Conservation (phyloP, 148 eudicot genomes). For the Arctostaphylos glauca region DNA sequence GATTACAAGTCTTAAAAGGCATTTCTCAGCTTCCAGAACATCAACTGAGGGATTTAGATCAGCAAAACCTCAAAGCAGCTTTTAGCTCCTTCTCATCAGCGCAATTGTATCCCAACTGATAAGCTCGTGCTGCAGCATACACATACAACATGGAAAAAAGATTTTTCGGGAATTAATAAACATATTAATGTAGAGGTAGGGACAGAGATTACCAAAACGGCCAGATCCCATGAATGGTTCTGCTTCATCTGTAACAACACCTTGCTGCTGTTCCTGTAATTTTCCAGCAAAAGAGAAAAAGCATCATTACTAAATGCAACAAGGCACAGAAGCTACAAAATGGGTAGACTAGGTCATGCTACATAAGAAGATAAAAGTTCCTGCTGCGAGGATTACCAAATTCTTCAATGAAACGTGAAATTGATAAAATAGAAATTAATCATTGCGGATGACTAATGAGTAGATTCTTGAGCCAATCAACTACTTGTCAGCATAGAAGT, state of each 20-base stretch:
- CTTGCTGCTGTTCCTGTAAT: conserved; percentile 64
- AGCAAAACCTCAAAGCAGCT: no score
- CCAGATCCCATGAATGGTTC: conserved; percentile 99
- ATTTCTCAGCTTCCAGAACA: no score
- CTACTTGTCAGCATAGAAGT: conserved; percentile 5
- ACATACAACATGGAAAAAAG: not conserved
- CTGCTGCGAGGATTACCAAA: not conserved
- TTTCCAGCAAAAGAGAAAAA: not conserved
- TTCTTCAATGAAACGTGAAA: not conserved
- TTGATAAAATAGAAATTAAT: not conserved
- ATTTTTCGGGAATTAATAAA: not conserved
- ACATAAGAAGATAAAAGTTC: not conserved
- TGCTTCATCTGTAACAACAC: conserved; percentile 68
- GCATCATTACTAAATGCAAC: not conserved
- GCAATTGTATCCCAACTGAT: conserved; percentile 77
- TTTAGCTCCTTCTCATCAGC: no score
- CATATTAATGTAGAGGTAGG: not conserved
- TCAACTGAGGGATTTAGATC: no score
- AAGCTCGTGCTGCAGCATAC: conserved; percentile 70
- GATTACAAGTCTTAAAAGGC: no score
- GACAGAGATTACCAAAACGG: conserved; percentile 62
- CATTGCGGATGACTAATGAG: no score
- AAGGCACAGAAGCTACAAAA: no score
- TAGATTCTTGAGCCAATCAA: not conserved
- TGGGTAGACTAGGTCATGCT: not conserved